phyloP scores from a whole-genome alignment of 768 basidiomycete species.

The Kwoniella sp. region DNA sequence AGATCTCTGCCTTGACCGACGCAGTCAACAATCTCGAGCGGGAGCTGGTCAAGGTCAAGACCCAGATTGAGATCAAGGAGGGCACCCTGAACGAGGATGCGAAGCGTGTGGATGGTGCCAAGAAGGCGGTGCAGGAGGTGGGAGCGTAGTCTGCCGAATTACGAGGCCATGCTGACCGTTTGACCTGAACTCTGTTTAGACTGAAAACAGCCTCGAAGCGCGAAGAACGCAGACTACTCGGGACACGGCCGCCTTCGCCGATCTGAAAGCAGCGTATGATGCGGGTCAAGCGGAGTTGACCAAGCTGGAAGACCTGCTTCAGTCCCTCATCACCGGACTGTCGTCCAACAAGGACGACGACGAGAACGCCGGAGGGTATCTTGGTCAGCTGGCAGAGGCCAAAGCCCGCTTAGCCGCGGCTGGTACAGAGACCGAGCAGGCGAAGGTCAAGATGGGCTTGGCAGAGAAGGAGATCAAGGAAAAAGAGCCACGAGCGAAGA shows the following conservation, averaged over 20 bases:
- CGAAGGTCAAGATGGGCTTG: constrained; percentile 68
- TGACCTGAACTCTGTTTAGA: constrained; percentile 50
- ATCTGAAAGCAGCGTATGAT: constrained; percentile 67
- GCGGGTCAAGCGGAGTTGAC: constrained; percentile 60
- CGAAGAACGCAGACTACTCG: constrained; percentile 62
- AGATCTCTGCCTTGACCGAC: constrained; percentile 77
- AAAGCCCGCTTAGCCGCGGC: constrained; percentile 69
- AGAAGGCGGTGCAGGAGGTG: constrained; percentile 63
- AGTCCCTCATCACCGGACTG: constrained; percentile 87
- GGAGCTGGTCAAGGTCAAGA: constrained; percentile 71
- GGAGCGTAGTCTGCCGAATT: constrained; percentile 20
- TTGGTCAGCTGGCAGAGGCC: constrained; percentile 90
- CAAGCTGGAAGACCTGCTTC: constrained; percentile 84
- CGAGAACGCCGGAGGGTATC: constrained; percentile 76
- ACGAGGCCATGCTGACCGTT: constrained; percentile 1
- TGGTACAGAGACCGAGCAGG: constrained; percentile 78
- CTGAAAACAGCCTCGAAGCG: constrained; percentile 57
- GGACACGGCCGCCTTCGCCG: constrained; percentile 58
- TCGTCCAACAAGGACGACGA: constrained; percentile 60
- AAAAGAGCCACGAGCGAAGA: constrained; percentile 74
- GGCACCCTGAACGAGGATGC: constrained; percentile 75
- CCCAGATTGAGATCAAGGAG: constrained; percentile 78
- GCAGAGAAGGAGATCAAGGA: constrained; percentile 70
- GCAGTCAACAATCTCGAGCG: constrained; percentile 73
- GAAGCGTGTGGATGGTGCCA: constrained; percentile 56